phyloP scores from a whole-genome alignment of 169 alveolate species.

The Theileria parva region DNA sequence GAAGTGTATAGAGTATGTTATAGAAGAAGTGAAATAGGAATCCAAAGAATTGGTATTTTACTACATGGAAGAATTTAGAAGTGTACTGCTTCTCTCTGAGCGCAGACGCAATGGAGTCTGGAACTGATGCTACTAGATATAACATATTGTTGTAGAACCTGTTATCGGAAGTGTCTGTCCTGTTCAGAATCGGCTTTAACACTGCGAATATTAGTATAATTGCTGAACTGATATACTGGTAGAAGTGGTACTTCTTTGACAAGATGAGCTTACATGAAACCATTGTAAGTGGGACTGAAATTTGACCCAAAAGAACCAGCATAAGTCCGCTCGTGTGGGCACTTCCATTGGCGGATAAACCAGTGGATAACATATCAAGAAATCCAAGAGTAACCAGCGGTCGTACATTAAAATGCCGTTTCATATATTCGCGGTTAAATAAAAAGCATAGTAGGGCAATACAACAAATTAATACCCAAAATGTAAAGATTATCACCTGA shows the following conservation, averaged over 20 bases:
- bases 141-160: slow-evolving; percentile 39
- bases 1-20: slow-evolving; percentile 27
- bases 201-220: slow-evolving; percentile 38
- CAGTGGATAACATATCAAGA: slow-evolving; percentile 45
- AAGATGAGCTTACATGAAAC: slow-evolving; percentile 44
- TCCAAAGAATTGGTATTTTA: slow-evolving; percentile 49
- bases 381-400: slow-evolving; percentile 33
- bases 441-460: slow-evolving; percentile 16
- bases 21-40: slow-evolving; percentile 22
- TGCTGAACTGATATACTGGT: slow-evolving; percentile 50
- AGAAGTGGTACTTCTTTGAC: slow-evolving; percentile 39
- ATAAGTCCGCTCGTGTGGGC: slow-evolving; percentile 60
- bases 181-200: slow-evolving; percentile 33
- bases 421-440: slow-evolving; percentile 36
- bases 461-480: not conserved
- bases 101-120: slow-evolving; percentile 62
- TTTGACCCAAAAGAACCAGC: slow-evolving; percentile 59
- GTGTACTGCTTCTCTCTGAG: slow-evolving; percentile 54
- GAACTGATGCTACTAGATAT: slow-evolving; percentile 33
- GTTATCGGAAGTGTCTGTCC: slow-evolving; percentile 21
- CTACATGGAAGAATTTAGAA: slow-evolving; percentile 46
- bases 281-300: slow-evolving; percentile 63
- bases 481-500: slow-evolving; percentile 23
- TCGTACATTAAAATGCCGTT: slow-evolving; percentile 35
- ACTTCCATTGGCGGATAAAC: slow-evolving; percentile 51